Conservation (phyloP, 495 filamentous ascomycete genomes). For the Ascodesmis nigricans region DNA sequence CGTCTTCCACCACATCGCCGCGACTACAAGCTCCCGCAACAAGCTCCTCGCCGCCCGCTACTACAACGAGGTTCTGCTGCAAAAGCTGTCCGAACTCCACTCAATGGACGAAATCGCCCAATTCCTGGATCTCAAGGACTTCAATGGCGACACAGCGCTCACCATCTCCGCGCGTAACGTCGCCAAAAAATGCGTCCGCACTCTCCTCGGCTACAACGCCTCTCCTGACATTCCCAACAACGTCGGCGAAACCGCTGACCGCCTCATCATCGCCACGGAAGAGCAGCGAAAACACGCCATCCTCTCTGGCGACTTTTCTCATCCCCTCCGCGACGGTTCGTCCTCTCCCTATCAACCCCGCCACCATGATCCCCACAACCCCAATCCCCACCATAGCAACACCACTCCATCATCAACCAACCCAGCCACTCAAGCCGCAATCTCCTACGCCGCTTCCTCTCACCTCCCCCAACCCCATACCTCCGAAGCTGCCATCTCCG, state of each 20-base stretch:
- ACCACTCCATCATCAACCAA: constrained; percentile 16
- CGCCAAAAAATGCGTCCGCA: constrained; percentile 50
- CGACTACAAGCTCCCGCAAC: constrained; percentile 52
- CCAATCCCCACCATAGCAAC: constrained; percentile 11
- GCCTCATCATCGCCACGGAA: constrained; percentile 32
- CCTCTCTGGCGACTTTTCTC: too few species aligned
- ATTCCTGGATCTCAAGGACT: constrained; percentile 51
- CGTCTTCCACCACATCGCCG: constrained; percentile 79
- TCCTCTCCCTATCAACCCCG: constrained; percentile 16
- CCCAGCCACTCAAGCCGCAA: constrained; percentile 16
- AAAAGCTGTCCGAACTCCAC: constrained; percentile 46
- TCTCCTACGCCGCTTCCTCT: constrained; percentile 13
- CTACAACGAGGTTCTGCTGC: constrained; percentile 76
- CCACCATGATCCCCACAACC: constrained; percentile 9
- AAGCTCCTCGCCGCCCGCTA: constrained; percentile 72
- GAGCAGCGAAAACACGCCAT: constrained; percentile 15
- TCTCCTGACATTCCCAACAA: constrained; percentile 58
- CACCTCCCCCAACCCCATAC: constrained; percentile 19
- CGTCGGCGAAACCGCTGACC: constrained; percentile 53
- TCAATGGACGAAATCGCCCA: constrained; percentile 35
- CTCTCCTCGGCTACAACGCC: constrained; percentile 47
- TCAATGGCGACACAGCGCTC: constrained; percentile 68
- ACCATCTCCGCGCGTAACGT: constrained; percentile 65
- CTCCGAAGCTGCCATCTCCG: constrained; percentile 23
- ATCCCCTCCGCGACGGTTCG: constrained; percentile 12